Evolutionary conservation across 352 stramenopile species (phyloP).

Genomic region (Phytophthora agathidicida): DNA sequence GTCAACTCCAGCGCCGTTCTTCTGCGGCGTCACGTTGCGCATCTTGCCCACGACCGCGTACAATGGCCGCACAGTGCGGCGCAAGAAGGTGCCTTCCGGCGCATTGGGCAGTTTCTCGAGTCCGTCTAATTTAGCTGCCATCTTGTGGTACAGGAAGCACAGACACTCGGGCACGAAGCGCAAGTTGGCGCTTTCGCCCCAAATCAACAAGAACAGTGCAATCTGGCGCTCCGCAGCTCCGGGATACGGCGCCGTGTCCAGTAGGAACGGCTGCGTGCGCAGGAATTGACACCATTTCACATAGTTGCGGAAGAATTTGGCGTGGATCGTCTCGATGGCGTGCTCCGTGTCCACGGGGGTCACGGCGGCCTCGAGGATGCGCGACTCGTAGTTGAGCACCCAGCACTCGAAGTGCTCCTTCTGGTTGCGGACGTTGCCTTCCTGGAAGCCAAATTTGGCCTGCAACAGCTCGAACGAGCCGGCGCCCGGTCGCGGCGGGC

Average conservation of each 20-base stretch:
- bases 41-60: slow-evolving; percentile 86
- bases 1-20: slow-evolving; percentile 49
- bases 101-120: slow-evolving; percentile 64
- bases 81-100: slow-evolving; percentile 75
- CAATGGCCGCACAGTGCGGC: slow-evolving; percentile 72
- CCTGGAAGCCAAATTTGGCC: slow-evolving; percentile 88
- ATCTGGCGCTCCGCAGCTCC: slow-evolving; percentile 61
- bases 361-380: slow-evolving; percentile 32
- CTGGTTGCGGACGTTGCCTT: slow-evolving; percentile 85
- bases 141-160: slow-evolving; percentile 88
- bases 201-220: slow-evolving; percentile 87
- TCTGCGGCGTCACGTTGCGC: slow-evolving; percentile 37
- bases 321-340: slow-evolving; percentile 85
- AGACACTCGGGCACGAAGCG: slow-evolving; percentile 91
- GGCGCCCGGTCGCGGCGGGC: slow-evolving; percentile 28
- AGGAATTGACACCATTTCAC: slow-evolving; percentile 95
- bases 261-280: slow-evolving; percentile 85
- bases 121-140: slow-evolving; percentile 73
- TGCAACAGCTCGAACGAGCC: slow-evolving; percentile 85
- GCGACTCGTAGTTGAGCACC: slow-evolving; percentile 87
- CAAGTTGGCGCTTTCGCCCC: slow-evolving; percentile 85
- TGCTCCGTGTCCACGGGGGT: slow-evolving; percentile 53
- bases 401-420: slow-evolving; percentile 87
- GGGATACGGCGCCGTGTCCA: slow-evolving; percentile 39
- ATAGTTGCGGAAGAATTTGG: slow-evolving; percentile 95